Evolutionary conservation across 441 rosid genomes (phyloP), one percentile per base, ranked within the genome.

Genomic region (Adansonia gregorii): DNA sequence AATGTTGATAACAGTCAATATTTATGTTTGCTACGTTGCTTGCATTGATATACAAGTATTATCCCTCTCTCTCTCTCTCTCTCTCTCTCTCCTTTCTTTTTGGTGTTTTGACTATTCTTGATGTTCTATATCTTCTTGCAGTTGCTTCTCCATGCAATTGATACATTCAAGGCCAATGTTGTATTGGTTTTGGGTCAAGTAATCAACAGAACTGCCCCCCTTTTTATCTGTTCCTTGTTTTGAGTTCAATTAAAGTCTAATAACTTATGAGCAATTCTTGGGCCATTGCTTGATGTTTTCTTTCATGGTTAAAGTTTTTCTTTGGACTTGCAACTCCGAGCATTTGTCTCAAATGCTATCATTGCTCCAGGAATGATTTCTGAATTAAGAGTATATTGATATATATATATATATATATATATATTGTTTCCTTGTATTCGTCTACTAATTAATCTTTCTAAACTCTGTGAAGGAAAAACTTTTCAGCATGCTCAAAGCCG

Each of bases 151-250:
- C 97, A 90, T 46, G 94, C 98, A 41, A 91, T 94, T 24, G 88
- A 89, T 77, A 82, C 90, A 73, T 93, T 95, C 82, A 92, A 82
- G 55, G 97, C 92, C 72, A 87, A 93, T 46, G 97, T 95, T 72
- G 94, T 94, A 69, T 83, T 94, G 86, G 99, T 91, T 75, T 78
- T 95, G 82, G 98, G 97, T 80, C 96, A 95, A 92, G 94, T 92
- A 81, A 69, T 79, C 65, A 52, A 2, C 52, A 43, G 73, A 10
- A 51, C 22, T 48, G 24, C 45, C 24, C 1, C 27, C 27, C 27
- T 20, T 17, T 76, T 22, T 17, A 1, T 8, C 72, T 27, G 46
- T 67, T 35, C 15, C 17, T 3, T 24, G 27, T 24, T 24, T 24
- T 24, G 27, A 24, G 27, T 24, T 24, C 27, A 24, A 24, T 24